Base-by-base conservation (phyloP, 768 basidiomycete genomes). In the Pleurotus tuber-regium region DNA sequence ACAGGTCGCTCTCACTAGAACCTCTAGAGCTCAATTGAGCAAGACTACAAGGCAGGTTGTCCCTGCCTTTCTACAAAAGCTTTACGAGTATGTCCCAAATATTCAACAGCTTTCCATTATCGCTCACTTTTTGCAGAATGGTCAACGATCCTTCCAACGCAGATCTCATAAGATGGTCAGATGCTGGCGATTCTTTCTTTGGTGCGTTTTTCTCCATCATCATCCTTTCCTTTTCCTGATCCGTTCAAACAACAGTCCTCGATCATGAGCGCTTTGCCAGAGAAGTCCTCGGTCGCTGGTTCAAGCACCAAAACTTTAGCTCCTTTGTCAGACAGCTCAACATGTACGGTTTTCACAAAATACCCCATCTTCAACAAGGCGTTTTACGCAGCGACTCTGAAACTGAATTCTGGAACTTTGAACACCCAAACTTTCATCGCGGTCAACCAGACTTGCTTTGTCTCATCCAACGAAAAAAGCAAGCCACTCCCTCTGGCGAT, bases 271-370 rank as follows among this genome's bases (percentile, higher is more conserved):
- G 85, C 24, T 91, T 98, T 64, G 89, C 92, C 2, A 82, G 83
- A 31, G 89, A 96, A 67, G 82, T 97, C 26, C 82, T 98, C 5
- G 92, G 92, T 2, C 81, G 85, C 36, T 98, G 89, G 85, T 99
- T 98, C 83, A 99, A 99, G 66, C 97, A 98, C 71, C 85, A 88
- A 54, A 97, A 96, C 66, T 98, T 97, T 69, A 81, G 83, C 52
- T 89, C 87, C 28, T 97, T 97, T 60, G 92, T 95, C 14, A 80
- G 92, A 11, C 92, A 97, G 64, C 77, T 95, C 58, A 97, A 95
- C 76, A 94, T 94, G 89, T 97, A 95, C 67, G 91, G 91, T 50
- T 93, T 94, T 66, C 89, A 91, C 78, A 89, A 89, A 73, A 92
- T 98, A 41, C 95, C 94, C 0, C 94, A 98, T 64, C 83, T 98